Base-by-base conservation (phyloP, 305 asterid genomes). In the Fraxinus latifolia region DNA sequence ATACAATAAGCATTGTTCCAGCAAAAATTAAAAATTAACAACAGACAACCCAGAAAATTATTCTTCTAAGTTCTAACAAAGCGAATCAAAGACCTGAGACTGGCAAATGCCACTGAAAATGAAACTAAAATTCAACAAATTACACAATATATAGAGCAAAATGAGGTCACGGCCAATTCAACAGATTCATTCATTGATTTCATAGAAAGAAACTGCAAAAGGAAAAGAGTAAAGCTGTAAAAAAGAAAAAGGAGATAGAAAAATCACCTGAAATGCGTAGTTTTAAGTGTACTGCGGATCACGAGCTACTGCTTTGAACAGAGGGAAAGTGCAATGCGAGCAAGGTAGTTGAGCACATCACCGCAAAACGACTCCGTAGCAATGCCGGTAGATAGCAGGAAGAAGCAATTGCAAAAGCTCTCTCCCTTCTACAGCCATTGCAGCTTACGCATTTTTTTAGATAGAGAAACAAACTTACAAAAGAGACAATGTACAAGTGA, bases 111-210 rank as follows among this genome's bases (percentile, higher is more conserved):
- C 60, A 32, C 67, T 23, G 36, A 44, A 76, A 82, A 29, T 11
- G 76, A 79, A 81, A 77, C 73, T 70, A 76, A 27, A 67, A 80
- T 27, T 7, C 80, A 76, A 62, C 79, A 58, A 12, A 82, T 74
- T 65, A 70, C 5, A 62, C 19, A 62, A 72, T 76, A 37, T 58
- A 53, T 50, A 53, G 68, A 37, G 27, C 72, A 53, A 76, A 5
- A 55, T 76, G 81, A 60, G 75, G 76, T 78, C 79, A 75, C 77
- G 73, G 89, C 78, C 87, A 88, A 84, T 76, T 55, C 84, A 80
- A 78, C 85, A 86, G 90, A 83, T 87, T 83, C 85, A 79, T 82
- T 60, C 85, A 44, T 39, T 62, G 85, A 70, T 78, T 81, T 84
- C 89, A 73, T 83, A 42, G 77, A 75, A 80, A 80, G 75, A 82